phyloP scores from a whole-genome alignment of 768 basidiomycete genomes.

The Multifurca ochricompacta region DNA sequence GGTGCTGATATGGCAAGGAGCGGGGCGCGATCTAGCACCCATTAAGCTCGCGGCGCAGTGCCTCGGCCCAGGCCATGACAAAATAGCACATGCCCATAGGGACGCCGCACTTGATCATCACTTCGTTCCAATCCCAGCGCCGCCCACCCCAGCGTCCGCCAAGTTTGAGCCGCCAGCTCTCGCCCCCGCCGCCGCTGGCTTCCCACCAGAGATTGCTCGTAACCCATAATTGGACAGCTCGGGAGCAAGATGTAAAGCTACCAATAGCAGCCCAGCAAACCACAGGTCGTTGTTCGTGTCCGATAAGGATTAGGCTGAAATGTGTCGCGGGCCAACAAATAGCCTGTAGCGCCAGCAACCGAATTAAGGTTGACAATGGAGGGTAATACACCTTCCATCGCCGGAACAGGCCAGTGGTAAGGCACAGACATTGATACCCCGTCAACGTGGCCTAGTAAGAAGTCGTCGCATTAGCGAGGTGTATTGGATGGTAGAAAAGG shows the following conservation, averaged over 20 bases:
- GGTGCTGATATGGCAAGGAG: neutral
- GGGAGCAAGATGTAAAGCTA: conserved; percentile 76
- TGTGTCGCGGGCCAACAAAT: conserved; percentile 97
- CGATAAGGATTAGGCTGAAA: conserved; percentile 69
- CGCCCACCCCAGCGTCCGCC: conserved; percentile 46
- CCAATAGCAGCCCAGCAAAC: conserved; percentile 86
- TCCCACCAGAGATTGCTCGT: conserved; percentile 67
- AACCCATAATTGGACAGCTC: conserved; percentile 90
- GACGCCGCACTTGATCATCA: conserved; percentile 58
- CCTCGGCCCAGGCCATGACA: conserved; percentile 66
- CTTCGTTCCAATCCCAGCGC: conserved; percentile 76
- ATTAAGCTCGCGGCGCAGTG: conserved; percentile 34
- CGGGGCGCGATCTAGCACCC: conserved; percentile 17
- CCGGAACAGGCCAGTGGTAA: conserved; percentile 82
- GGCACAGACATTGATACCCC: conserved; percentile 78
- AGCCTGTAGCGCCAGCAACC: conserved; percentile 86
- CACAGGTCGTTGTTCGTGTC: conserved; percentile 64
- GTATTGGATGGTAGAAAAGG: neutral
- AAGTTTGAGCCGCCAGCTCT: conserved; percentile 19
- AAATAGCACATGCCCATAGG: conserved; percentile 72
- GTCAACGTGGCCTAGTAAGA: conserved; percentile 64
- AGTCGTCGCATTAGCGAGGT: neutral
- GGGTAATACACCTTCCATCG: conserved; percentile 92
- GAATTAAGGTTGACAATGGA: conserved; percentile 79
- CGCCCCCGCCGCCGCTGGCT: conserved; percentile 4